These are phyloP conservation scores for Dorcoceras hygrometricum DNA, from an alignment of 257 asterid genomes.

Conservation along the genomic window DNA sequence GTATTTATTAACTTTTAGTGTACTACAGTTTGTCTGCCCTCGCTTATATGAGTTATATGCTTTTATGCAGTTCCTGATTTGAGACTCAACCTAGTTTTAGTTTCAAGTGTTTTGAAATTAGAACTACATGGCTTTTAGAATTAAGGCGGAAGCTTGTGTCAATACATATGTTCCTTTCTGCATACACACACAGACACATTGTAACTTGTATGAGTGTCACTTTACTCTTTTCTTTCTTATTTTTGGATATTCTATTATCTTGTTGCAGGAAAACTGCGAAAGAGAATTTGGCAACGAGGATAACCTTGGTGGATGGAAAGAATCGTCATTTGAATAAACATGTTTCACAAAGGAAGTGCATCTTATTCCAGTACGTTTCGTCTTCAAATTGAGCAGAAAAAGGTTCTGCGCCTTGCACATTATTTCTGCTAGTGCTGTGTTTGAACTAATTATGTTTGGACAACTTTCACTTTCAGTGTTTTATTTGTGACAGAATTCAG, in stretches of 20 bases:
- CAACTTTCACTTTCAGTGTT: not conserved
- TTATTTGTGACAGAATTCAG: not conserved
- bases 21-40: not conserved
- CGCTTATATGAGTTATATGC: not conserved
- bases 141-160: not conserved
- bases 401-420: not conserved
- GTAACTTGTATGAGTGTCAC: not conserved
- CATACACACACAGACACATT: not conserved
- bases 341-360: not conserved
- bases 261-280: conserved; percentile 33
- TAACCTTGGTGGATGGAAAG: conserved; percentile 48
- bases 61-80: not conserved
- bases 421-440: not conserved
- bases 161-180: not conserved
- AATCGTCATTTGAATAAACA: conserved; percentile 36
- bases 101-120: not conserved
- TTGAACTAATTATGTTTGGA: not conserved
- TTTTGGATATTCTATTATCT: not conserved
- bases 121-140: not conserved
- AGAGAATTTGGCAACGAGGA: conserved; percentile 27
- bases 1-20: too few species aligned
- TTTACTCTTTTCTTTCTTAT: not conserved
- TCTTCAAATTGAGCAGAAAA: not conserved
- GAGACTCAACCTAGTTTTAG: not conserved
- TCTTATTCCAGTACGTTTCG: not conserved